These are phyloP conservation scores for Schizosaccharomyces lindneri DNA, from an alignment of 805 yeast genomes.

Conservation along the genomic window DNA sequence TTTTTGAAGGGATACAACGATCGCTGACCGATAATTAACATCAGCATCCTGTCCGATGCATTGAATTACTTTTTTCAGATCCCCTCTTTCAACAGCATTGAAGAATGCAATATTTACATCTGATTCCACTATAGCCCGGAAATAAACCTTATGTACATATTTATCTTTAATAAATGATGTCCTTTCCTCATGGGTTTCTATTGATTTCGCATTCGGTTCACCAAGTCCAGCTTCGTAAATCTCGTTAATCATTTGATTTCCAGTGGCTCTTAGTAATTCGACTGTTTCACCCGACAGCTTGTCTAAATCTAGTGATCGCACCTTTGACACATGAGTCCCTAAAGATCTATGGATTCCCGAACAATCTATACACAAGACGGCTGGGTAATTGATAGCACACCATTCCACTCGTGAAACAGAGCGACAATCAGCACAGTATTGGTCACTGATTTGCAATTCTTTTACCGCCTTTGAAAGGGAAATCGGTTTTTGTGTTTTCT, in stretches of 20 bases:
- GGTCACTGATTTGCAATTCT: slow-evolving; percentile 24
- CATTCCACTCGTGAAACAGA: slow-evolving; percentile 45
- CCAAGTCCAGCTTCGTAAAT: slow-evolving; percentile 29
- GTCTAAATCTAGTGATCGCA: slow-evolving; percentile 58
- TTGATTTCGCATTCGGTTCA: background rate
- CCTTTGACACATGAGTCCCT: slow-evolving; percentile 60
- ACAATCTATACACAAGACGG: slow-evolving; percentile 59
- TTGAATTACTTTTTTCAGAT: slow-evolving; percentile 11
- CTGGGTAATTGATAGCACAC: slow-evolving; percentile 55
- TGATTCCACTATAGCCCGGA: slow-evolving; percentile 11
- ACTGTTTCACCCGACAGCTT: slow-evolving; percentile 35
- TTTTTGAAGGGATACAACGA: background rate
- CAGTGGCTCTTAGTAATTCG: slow-evolving; percentile 29
- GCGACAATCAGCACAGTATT: slow-evolving; percentile 59
- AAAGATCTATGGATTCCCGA: slow-evolving; percentile 70
- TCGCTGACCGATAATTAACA: background rate
- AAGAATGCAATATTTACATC: slow-evolving; percentile 15
- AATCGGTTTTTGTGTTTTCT: background rate
- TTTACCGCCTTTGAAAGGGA: slow-evolving; percentile 5
- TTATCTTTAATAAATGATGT: slow-evolving; percentile 15
- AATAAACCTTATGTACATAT: slow-evolving; percentile 30
- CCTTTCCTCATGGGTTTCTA: background rate
- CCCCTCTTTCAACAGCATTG: slow-evolving; percentile 14
- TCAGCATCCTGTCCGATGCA: slow-evolving; percentile 20
- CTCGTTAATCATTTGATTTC: slow-evolving; percentile 30